A percentile compares a stretch with the other conserved stretches of the same genome.
phyloP scores from a whole-genome alignment of 2,329 filamentous ascomycete species.

The Penicillium sp. region DNA sequence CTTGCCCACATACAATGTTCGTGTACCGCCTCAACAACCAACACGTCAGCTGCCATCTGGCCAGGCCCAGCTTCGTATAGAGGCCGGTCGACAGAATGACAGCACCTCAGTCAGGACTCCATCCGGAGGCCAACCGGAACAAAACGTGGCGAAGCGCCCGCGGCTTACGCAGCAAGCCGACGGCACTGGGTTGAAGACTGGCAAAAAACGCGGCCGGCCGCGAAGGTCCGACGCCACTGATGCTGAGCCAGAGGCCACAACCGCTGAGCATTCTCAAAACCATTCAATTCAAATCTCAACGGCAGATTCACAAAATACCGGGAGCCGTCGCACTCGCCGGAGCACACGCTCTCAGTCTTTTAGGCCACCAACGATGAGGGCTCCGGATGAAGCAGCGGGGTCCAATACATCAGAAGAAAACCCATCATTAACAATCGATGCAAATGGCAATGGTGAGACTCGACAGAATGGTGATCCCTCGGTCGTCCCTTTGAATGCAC shows the following conservation, averaged over 20 bases:
- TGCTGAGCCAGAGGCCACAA: slow-evolving; percentile 14
- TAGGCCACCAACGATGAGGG: neutral
- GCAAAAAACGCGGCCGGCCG: slow-evolving; percentile 31
- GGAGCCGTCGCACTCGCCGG: slow-evolving; percentile 15
- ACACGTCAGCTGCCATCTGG: neutral
- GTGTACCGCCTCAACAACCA: slow-evolving; percentile 28
- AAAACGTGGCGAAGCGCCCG: slow-evolving; percentile 32
- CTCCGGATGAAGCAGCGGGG: neutral
- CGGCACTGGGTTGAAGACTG: slow-evolving; percentile 7
- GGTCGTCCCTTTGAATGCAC: neutral
- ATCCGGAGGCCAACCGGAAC: slow-evolving; percentile 5
- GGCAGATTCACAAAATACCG: neutral
- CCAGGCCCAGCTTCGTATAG: slow-evolving; percentile 18
- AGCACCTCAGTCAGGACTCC: neutral
- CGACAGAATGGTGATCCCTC: slow-evolving; percentile 7
- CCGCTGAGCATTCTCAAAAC: slow-evolving; percentile 11
- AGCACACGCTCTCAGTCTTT: slow-evolving; percentile 15
- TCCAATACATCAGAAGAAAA: neutral
- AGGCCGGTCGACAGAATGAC: slow-evolving; percentile 9
- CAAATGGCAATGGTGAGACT: neutral
- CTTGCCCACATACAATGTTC: slow-evolving; percentile 21
- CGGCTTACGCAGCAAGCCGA: slow-evolving; percentile 26
- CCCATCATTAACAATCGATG: neutral
- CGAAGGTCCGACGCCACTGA: slow-evolving; percentile 28
- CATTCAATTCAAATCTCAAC: neutral